Evolutionary conservation across 495 filamentous ascomycete genomes (phyloP), one percentile per base, ranked within the genome.

Genomic region (Hypoxylon perforatum): DNA sequence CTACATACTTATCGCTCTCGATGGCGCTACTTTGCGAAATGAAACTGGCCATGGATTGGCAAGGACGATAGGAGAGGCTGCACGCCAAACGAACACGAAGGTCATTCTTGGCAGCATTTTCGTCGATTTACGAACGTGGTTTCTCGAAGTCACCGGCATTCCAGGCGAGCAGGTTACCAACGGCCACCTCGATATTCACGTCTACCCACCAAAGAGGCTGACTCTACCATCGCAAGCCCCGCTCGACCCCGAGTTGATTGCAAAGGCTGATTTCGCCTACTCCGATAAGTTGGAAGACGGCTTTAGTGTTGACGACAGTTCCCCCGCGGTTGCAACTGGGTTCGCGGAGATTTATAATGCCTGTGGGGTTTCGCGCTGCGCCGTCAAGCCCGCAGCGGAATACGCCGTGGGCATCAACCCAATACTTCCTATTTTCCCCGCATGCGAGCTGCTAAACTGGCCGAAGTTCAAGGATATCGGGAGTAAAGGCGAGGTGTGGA

Each of bases 241-340:
- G 1, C 5, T 12, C 5, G 41, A 61, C 18, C 36, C 51, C 5
- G 61, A 51, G 35, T 4, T 57, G 6, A 38, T 63, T n/a, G 52
- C 51, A 14, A 57, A 63, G 33, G 45, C 52, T n/a, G 61, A 63
- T 10, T 56, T 63, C 61, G 61, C 61, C 10, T 63, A 57, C 38
- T 45, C 36, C 18, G 61, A 63, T 25, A 44, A 51, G 38, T 9
- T 57, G 7, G 35, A 14, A 14, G 1, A 36, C 0, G 52, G 61
- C 36, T 57, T 63, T 35, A 51, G 36, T 7, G 45, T 56, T 4
- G 52, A 56, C 10, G 61, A 63, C n/a, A 57, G 36, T 46, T 41
- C 61, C 0, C 52, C 23, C 4, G 11, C 61, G 8, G 61, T 45
- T 30, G 61, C 61, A 18, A 14, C 44, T 7, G 46, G 36, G 11